These are phyloP conservation scores for Pisolithus marmoratus DNA, from an alignment of 768 basidiomycete species.

Conservation along the genomic window DNA sequence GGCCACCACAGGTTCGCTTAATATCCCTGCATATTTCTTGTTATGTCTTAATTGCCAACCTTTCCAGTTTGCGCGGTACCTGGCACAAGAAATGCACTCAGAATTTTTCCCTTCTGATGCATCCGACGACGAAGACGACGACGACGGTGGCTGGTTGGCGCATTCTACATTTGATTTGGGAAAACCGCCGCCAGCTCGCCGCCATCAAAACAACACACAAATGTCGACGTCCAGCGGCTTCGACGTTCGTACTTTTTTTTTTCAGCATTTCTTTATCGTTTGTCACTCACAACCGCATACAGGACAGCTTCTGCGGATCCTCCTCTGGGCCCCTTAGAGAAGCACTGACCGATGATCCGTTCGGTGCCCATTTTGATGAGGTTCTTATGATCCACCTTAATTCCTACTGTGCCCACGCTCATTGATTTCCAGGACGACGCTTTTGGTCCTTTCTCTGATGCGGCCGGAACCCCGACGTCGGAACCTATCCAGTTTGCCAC, in stretches of 20 bases:
- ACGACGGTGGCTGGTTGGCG: constrained; percentile 76
- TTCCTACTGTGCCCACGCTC: constrained; percentile 1
- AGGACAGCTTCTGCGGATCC: constrained; percentile 51
- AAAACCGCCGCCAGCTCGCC: constrained; percentile 42
- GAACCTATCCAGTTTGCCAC: constrained; percentile 51
- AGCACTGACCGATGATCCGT: constrained; percentile 43
- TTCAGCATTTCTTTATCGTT: background rate
- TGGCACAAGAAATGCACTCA: constrained; percentile 66
- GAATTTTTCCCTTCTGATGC: constrained; percentile 50
- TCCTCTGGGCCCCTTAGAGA: constrained; percentile 26
- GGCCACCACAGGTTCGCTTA: constrained; percentile 39
- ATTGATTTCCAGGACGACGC: constrained; percentile 41
- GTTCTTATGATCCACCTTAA: constrained; percentile 25
- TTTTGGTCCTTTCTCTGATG: constrained; percentile 81
- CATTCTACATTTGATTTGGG: constrained; percentile 66
- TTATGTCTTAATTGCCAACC: background rate
- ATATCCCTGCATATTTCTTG: constrained; percentile 4
- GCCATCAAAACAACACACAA: constrained; percentile 42
- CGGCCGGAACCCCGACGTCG: constrained; percentile 40
- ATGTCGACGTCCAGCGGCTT: constrained; percentile 41
- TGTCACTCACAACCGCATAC: background rate
- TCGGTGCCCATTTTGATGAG: constrained; percentile 44
- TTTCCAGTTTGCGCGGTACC: constrained; percentile 70
- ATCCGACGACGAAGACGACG: constrained; percentile 42
- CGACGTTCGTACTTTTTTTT: constrained; percentile 44